Conservation (phyloP, 169 alveolate species). For the Amoebophrya sp. region DNA sequence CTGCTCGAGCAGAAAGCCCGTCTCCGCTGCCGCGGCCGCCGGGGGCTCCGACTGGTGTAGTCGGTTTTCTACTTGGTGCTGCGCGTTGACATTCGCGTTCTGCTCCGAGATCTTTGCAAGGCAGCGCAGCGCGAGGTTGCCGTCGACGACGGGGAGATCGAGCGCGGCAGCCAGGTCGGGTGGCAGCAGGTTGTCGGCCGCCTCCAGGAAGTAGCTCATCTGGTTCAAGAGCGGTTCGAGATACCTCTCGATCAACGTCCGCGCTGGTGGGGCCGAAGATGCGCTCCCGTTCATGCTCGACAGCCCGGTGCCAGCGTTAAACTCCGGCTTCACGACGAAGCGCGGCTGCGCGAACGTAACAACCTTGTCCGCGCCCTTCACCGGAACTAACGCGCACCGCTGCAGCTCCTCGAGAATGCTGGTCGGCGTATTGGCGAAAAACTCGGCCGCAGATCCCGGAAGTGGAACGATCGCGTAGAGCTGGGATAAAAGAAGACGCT, state of each 20-base stretch:
- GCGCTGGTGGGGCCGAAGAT: too few relatives aligned
- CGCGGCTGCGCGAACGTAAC: conserved; percentile 1
- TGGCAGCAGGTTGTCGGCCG: not conserved
- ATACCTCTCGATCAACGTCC: too few relatives aligned
- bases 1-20: not conserved
- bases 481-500: not conserved
- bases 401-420: not conserved
- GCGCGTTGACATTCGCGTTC: too few relatives aligned
- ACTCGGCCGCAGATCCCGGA: not conserved
- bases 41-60: too few relatives aligned
- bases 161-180: not conserved
- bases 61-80: too few relatives aligned
- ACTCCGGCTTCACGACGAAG: not conserved
- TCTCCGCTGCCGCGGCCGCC: not conserved
- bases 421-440: not conserved
- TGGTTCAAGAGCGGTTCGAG: not conserved
- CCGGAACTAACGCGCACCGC: not conserved
- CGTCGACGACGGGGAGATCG: not conserved
- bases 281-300: not conserved
- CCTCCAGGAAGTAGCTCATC: not conserved
- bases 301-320: not conserved
- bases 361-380: too few relatives aligned
- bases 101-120: too few relatives aligned
- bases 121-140: not conserved
- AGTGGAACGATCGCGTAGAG: not conserved